Evolutionary conservation across 257 asterid species (phyloP).

Genomic region (Solanum chaucha): DNA sequence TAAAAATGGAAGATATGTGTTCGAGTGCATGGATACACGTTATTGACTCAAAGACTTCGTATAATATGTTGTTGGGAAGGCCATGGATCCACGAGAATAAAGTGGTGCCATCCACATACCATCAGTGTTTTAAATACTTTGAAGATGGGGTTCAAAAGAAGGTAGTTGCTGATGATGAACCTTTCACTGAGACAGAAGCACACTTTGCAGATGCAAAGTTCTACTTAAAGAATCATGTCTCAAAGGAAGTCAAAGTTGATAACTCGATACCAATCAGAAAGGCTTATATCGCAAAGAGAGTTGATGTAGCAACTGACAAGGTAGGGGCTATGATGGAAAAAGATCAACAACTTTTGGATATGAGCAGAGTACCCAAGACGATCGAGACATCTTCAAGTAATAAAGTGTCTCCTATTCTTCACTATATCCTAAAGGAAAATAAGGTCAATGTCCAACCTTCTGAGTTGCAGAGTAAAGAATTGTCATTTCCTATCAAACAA

Average conservation of each 20-base stretch:
- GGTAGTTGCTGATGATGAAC: neutral
- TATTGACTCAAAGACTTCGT: neutral
- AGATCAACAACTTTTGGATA: neutral
- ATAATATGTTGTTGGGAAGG: neutral
- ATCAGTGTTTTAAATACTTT: neutral
- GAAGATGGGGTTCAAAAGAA: neutral
- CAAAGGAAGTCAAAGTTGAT: neutral
- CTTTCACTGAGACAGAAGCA: neutral
- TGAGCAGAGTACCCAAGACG: neutral
- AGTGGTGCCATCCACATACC: neutral
- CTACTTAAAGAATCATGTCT: neutral
- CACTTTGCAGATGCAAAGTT: neutral
- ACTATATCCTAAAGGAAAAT: neutral
- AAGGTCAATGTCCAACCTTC: neutral
- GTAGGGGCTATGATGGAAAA: neutral
- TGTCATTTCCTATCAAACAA: neutral
- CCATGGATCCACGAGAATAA: neutral
- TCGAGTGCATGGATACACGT: neutral
- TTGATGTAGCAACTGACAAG: neutral
- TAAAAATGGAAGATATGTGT: neutral
- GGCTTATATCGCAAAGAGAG: accelerated
- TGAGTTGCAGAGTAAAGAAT: accelerated
- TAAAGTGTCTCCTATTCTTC: neutral
- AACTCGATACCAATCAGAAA: neutral
- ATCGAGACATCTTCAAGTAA: neutral